Evolutionary conservation across 768 basidiomycete species (phyloP).

Genomic region (Plicaturopsis crispa): DNA sequence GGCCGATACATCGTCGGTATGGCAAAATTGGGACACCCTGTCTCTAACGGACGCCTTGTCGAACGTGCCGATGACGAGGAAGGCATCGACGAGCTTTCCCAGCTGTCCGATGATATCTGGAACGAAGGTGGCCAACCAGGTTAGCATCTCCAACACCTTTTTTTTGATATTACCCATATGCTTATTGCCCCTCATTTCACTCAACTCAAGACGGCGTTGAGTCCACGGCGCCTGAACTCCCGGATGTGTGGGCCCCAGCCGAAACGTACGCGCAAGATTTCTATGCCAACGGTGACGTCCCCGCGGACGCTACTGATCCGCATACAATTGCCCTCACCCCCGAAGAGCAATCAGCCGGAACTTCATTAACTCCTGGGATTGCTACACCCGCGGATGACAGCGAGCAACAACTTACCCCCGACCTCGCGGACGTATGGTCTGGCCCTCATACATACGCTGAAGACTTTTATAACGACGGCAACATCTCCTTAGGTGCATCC

Average conservation of each 20-base stretch:
- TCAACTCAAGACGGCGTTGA: too few relatives aligned
- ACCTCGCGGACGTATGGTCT: conserved; percentile 32
- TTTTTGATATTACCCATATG: too few relatives aligned
- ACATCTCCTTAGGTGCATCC: conserved; percentile 14
- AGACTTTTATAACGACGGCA: conserved; percentile 38
- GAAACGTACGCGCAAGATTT: conserved; percentile 7
- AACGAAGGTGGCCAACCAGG: too few relatives aligned
- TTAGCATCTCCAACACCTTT: too few relatives aligned
- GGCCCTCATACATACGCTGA: conserved; percentile 32
- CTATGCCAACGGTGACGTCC: conserved; percentile 8
- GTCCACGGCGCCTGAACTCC: too few relatives aligned
- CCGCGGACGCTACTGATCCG: conserved; percentile 8
- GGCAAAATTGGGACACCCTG: background rate
- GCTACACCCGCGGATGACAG: too few relatives aligned
- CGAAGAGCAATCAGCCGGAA: too few relatives aligned
- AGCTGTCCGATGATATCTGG: too few relatives aligned
- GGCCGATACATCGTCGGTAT: background rate
- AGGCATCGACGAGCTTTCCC: background rate
- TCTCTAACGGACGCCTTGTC: background rate
- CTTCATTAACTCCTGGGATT: too few relatives aligned
- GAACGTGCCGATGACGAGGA: conserved; percentile 1
- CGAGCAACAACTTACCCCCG: too few relatives aligned
- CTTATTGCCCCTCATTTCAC: too few relatives aligned
- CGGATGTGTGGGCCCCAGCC: conserved; percentile 4
- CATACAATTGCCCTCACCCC: background rate